Percentiles rank a stretch among this genome's conserved stretches.
These are phyloP conservation scores for Candida mesenterica DNA, from an alignment of 1,139 yeast genomes.

Conservation along the genomic window DNA sequence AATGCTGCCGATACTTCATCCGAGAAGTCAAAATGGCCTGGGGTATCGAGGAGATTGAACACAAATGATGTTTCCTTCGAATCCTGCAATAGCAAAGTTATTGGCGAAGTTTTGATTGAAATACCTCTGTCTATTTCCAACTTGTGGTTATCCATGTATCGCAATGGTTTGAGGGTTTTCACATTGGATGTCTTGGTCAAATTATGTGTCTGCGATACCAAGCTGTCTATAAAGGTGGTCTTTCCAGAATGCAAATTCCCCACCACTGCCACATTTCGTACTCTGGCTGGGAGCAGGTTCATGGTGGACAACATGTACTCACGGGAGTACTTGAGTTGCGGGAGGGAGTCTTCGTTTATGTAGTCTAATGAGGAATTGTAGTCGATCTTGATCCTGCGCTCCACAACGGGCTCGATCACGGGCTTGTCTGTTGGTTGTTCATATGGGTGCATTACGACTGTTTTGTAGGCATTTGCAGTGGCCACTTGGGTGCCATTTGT, in stretches of 20 bases:
- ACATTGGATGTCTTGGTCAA: conserved; percentile 22
- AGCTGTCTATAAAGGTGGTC: conserved; percentile 70
- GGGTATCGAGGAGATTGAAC: conserved; percentile 74
- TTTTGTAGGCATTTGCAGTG: conserved; percentile 1
- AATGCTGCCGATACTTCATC: conserved; percentile 69
- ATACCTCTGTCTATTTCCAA: conserved; percentile 72
- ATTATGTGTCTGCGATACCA: conserved; percentile 63
- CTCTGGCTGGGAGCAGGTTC: conserved; percentile 54
- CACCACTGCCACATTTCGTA: conserved; percentile 76
- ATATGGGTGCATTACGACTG: conserved; percentile 9
- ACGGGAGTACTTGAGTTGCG: conserved; percentile 60
- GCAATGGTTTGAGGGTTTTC: conserved; percentile 41
- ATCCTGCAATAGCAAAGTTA: conserved; percentile 62
- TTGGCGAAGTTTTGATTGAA: conserved; percentile 62
- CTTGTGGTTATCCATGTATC: conserved; percentile 70
- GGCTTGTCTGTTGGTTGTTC: conserved; percentile 46
- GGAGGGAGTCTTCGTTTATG: conserved; percentile 34
- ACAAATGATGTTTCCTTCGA: conserved; percentile 54
- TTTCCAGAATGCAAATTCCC: conserved; percentile 90
- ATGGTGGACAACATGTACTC: conserved; percentile 56
- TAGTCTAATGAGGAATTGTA: conserved; percentile 7
- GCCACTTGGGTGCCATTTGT: conserved; percentile 12
- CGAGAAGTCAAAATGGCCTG: conserved; percentile 84
- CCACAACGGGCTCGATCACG: conserved; percentile 55
- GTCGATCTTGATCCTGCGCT: conserved; percentile 49